Evolutionary conservation across 106 monocot genomes (phyloP).

Genomic region (Gastrodia elata): DNA sequence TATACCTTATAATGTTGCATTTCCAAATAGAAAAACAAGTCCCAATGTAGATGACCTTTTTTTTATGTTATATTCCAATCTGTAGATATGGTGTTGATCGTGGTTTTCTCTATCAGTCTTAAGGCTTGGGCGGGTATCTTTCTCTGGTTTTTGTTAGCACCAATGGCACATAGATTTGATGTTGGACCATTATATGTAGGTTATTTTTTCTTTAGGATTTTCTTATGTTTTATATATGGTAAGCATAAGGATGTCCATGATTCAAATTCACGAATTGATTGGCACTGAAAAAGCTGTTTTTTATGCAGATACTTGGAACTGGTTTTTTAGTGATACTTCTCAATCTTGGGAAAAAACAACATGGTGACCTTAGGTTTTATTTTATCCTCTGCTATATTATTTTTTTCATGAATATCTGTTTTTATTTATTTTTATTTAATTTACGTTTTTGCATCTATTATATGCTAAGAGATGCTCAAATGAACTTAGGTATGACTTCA

Average conservation of each 20-base stretch:
- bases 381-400: neutral
- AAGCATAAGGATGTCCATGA: neutral
- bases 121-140: constrained; percentile 67
- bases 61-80: constrained; percentile 18
- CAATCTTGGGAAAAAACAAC: constrained; percentile 88
- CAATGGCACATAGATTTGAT: constrained; percentile 75
- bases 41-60: constrained; percentile 6
- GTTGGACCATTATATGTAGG: constrained; percentile 89
- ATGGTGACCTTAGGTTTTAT: constrained; percentile 75
- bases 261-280: neutral
- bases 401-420: neutral
- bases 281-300: neutral
- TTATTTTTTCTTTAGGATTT: neutral
- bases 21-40: neutral
- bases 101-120: constrained; percentile 71
- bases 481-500: too few relatives aligned
- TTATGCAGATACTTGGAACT: constrained; percentile 71
- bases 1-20: constrained; percentile 12
- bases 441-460: neutral
- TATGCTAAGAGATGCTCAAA: too few relatives aligned
- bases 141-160: constrained; percentile 82
- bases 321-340: constrained; percentile 76
- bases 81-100: constrained; percentile 83
- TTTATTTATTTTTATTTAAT: neutral
- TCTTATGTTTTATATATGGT: neutral